Evolutionary conservation across 2,329 filamentous ascomycete species (phyloP).

Genomic region (Zalaria obscura): DNA sequence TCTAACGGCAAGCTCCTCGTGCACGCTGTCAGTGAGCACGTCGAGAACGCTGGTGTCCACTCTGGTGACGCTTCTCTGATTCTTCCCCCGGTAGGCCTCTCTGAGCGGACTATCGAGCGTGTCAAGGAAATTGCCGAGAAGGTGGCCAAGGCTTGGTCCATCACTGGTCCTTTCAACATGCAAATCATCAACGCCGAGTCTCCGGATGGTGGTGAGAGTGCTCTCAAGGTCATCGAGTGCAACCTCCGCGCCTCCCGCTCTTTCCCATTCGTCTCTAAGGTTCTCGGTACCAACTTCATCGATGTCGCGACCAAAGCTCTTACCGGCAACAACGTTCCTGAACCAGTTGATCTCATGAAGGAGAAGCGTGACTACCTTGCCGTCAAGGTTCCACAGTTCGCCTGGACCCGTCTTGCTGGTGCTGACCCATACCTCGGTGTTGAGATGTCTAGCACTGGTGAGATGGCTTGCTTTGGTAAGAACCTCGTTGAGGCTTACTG

Average conservation of each 20-base stretch:
- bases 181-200: conserved; percentile 91
- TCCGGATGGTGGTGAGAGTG: conserved; percentile 58
- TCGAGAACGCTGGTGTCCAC: conserved; percentile 95
- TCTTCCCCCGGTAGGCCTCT: conserved; percentile 70
- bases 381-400: conserved; percentile 97
- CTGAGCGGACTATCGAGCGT: conserved; percentile 63
- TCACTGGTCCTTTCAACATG: conserved; percentile 99
- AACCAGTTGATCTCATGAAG: conserved; percentile 76
- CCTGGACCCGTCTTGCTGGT: conserved; percentile 93
- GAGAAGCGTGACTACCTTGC: conserved; percentile 83
- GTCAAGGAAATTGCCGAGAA: conserved; percentile 93
- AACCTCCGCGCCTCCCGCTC: conserved; percentile 94
- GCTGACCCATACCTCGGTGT: conserved; percentile 96
- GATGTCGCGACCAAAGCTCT: conserved; percentile 89
- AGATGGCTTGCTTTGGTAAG: conserved; percentile 98
- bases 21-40: conserved; percentile 88
- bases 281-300: conserved; percentile 92
- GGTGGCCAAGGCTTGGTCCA: conserved; percentile 92
- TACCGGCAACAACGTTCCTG: conserved; percentile 69
- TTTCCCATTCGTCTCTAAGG: conserved; percentile 97
- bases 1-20: conserved; percentile 74
- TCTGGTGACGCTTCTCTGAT: conserved; percentile 94
- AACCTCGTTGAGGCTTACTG: conserved; percentile 95
- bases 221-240: conserved; percentile 94
- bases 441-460: conserved; percentile 92